These are phyloP conservation scores for Cercospora janseana DNA, from an alignment of 2,329 filamentous ascomycete genomes.

Conservation along the genomic window DNA sequence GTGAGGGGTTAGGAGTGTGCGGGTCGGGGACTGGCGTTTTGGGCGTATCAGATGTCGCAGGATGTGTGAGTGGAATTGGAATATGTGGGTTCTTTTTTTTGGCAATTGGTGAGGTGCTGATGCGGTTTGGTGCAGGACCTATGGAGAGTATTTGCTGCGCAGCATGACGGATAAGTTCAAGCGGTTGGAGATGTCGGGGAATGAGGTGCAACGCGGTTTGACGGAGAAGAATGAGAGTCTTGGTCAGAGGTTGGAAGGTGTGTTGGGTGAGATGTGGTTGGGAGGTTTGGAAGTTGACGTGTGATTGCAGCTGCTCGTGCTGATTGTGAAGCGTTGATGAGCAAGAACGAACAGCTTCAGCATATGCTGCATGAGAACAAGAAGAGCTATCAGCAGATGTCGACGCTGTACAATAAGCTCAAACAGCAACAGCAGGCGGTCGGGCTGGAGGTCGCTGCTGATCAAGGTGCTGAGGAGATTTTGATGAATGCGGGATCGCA, in stretches of 20 bases:
- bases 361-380: constrained; percentile 17
- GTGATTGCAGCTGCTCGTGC: constrained; percentile 12
- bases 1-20: constrained; percentile 58
- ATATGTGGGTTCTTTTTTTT: too few relatives aligned
- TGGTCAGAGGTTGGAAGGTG: neutral
- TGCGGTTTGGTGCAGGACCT: constrained; percentile 57
- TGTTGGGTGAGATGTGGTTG: too few relatives aligned
- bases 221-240: constrained; percentile 66
- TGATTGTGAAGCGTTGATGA: constrained; percentile 12
- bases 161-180: constrained; percentile 68
- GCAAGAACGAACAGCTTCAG: constrained; percentile 11
- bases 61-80: constrained; percentile 64
- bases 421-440: constrained; percentile 56
- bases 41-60: constrained; percentile 80
- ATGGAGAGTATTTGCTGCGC: constrained; percentile 73
- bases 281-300: neutral
- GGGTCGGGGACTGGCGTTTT: constrained; percentile 74
- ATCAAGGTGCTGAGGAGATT: constrained; percentile 51
- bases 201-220: constrained; percentile 68
- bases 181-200: constrained; percentile 41
- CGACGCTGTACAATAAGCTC: constrained; percentile 49
- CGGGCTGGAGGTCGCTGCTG: constrained; percentile 56
- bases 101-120: constrained; percentile 21
- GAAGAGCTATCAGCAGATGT: constrained; percentile 6
- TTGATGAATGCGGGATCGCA: constrained; percentile 35